Base-by-base conservation (phyloP, 345 rosid species). In the Nasturtium officinale region DNA sequence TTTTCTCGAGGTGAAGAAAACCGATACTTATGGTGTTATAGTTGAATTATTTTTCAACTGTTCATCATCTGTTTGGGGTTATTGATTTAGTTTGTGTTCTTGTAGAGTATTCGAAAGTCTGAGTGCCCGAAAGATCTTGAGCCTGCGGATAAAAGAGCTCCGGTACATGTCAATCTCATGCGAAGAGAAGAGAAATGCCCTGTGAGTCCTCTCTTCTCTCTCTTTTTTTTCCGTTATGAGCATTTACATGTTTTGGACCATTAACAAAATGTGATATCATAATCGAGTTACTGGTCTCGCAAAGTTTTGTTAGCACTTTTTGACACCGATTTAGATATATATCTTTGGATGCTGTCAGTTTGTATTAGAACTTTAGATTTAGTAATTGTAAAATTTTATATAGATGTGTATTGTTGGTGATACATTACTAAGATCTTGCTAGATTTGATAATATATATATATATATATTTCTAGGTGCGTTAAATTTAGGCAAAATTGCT, bases 41-140 rank as follows among this genome's bases (percentile, higher is more conserved):
- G 26, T 3, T 69, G 56, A 40, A 16, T 32, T 23, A 20, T 28
- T 37, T 48, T 48, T 65, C 40, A 38, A 30, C 33, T 45, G 7
- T 20, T 33, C 2, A n/a, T 52, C 18, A 43, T 51, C 9, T 60
- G 9, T 76, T 42, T 68, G 1, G 56, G 40, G 58, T 48, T 16
- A 9, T 56, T 47, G 35, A 54, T 45, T 55, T 6, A 12, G 67
- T 9, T 52, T 56, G 12, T 56, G 50, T 46, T 67, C 8, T 52
- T 48, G 21, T 29, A 95, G 99, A 95, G 99, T 80, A 95, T 95
- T 78, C 83, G 85, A 65, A 95, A 85, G 73, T 95, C 99, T 54
- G 99, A 95, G 84, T 95, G 99, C 65, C 99, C 99, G 6, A 89
- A 84, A 80, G 99, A 90, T 87, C 99, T 95, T 40, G 98, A 91